Evolutionary conservation across 148 eudicot genomes (phyloP), one percentile per base, ranked within the genome.

Genomic region (Talinum fruticosum): DNA sequence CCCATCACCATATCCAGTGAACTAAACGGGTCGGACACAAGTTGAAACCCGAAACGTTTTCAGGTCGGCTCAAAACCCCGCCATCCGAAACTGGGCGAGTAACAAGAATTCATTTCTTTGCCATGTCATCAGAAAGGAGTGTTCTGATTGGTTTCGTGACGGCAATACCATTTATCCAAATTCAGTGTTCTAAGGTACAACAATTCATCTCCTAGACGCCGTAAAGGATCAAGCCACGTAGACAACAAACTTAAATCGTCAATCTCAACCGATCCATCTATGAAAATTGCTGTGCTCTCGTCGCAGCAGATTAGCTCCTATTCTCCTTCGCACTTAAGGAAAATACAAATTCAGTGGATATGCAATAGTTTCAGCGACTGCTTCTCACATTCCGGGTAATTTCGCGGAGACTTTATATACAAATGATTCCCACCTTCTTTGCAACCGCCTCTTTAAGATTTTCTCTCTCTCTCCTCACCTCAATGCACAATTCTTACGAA

Each of bases 111-210:
- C 57, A 10, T 19, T 59, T 59, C 29, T 59, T n/a, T 0, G 79
- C 84, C 84, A 84, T 21, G 66, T 78, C 82, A 81, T 54, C 75
- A 47, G 1, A 0, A 54, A 2, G 53, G 33, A 69, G 70, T 61
- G 1, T 75, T 75, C 38, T 81, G 29, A 84, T 84, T 81, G 87
- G 87, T 19, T 15, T 45, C 0, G 29, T 84, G 87, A 84, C 38
- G 82, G 59, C 73, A 75, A 34, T 47, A 6, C 73, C 32, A 10
- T 44, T 61, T 35, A 15, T 32, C 3, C 2, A 14, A 0, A 64
- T 53, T 35, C 24, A 2, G 3, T 76, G 33, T 36, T 14, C 12
- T 23, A 10, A 53, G n/a, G 45, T n/a, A 30, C 69, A 53, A 35
- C 8, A 44, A 26, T 2, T 10, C 21, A 26, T 15, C 23, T 35